Percentiles rank a stretch among this genome's conserved stretches.
phyloP scores from a whole-genome alignment of 257 asterid species.

The Coffea eugenioides region DNA sequence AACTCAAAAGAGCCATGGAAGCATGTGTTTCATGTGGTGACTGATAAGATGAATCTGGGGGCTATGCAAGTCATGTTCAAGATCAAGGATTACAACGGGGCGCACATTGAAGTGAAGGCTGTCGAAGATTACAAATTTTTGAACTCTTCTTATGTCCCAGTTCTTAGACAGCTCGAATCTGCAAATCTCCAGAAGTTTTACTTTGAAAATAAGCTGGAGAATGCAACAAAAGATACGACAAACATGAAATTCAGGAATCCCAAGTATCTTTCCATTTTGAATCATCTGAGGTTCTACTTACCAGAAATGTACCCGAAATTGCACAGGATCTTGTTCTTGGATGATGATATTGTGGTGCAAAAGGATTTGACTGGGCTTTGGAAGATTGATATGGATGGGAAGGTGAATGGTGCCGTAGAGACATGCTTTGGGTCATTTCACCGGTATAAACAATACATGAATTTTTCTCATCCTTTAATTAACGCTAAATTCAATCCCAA shows the following conservation, averaged over 20 bases:
- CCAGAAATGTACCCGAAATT: slow-evolving; percentile 47
- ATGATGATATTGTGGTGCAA: slow-evolving; percentile 42
- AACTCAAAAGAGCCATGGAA: slow-evolving; percentile 49
- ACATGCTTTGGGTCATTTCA: slow-evolving; percentile 44
- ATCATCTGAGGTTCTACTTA: slow-evolving; percentile 46
- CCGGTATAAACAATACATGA: slow-evolving; percentile 42
- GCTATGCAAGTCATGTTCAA: slow-evolving; percentile 64
- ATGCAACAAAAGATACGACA: slow-evolving; percentile 44
- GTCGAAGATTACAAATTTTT: slow-evolving; percentile 44
- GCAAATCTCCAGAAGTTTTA: slow-evolving; percentile 40
- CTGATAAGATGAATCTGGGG: slow-evolving; percentile 56
- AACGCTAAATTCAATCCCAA: slow-evolving; percentile 37
- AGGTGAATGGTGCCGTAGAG: slow-evolving; percentile 51
- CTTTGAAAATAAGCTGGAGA: slow-evolving; percentile 45
- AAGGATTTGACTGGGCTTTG: slow-evolving; percentile 45
- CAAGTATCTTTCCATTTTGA: slow-evolving; percentile 33
- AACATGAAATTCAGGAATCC: slow-evolving; percentile 50
- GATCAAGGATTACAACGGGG: slow-evolving; percentile 39
- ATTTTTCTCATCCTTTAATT: slow-evolving; percentile 42
- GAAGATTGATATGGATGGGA: slow-evolving; percentile 45
- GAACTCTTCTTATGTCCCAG: slow-evolving; percentile 48
- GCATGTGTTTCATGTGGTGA: slow-evolving; percentile 58
- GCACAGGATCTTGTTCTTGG: slow-evolving; percentile 46
- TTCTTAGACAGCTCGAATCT: slow-evolving; percentile 42
- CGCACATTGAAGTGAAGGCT: slow-evolving; percentile 48